Conservation (phyloP, 768 basidiomycete genomes). For the Lactarius indigo region DNA sequence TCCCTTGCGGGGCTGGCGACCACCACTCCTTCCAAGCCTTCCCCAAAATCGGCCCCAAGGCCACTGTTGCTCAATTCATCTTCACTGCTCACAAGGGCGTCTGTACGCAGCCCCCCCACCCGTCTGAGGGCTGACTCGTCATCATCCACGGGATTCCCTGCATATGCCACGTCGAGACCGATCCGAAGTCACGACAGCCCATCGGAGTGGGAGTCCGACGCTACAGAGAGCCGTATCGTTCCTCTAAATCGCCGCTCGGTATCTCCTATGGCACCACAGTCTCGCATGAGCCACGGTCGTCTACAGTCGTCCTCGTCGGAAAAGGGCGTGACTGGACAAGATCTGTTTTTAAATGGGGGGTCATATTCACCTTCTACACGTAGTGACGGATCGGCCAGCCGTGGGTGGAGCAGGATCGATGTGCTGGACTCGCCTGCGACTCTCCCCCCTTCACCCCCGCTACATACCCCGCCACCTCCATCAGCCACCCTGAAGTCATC, state of each 20-base stretch:
- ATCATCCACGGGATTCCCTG: constrained; percentile 57
- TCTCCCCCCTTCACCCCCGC: constrained; percentile 38
- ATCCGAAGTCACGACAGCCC: constrained; percentile 35
- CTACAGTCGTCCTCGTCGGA: constrained; percentile 35
- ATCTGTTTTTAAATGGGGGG: neutral
- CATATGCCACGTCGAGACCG: constrained; percentile 46
- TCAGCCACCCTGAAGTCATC: constrained; percentile 28
- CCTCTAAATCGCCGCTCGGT: constrained; percentile 63
- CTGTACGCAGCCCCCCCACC: constrained; percentile 26
- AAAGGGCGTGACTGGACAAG: constrained; percentile 7
- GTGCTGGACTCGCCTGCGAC: constrained; percentile 40
- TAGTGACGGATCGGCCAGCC: constrained; percentile 28
- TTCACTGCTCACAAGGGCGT: constrained; percentile 26
- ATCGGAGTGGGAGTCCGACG: constrained; percentile 58
- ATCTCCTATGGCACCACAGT: constrained; percentile 59
- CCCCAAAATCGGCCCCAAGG: constrained; percentile 53
- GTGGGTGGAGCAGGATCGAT: constrained; percentile 35
- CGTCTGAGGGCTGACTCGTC: constrained; percentile 47
- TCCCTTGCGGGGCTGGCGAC: constrained; percentile 37
- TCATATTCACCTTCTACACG: constrained; percentile 15
- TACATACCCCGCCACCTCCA: constrained; percentile 38
- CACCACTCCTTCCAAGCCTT: constrained; percentile 32
- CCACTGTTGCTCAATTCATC: constrained; percentile 61
- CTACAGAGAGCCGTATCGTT: constrained; percentile 50
- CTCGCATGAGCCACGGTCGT: constrained; percentile 29